phyloP scores from a whole-genome alignment of 176 grass and related monocot genomes.

The Musa troglodytarum region DNA sequence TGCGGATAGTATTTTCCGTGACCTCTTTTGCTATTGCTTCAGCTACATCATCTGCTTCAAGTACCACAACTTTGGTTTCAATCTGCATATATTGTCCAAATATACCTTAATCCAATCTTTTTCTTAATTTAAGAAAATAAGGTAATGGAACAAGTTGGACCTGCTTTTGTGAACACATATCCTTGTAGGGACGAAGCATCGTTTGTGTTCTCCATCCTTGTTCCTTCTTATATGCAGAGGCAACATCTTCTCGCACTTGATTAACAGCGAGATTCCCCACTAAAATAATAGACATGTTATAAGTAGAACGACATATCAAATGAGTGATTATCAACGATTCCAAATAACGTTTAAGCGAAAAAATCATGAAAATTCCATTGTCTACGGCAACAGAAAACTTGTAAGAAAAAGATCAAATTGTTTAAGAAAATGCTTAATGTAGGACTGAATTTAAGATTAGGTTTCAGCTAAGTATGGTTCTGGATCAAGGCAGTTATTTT shows the following conservation, averaged over 20 bases:
- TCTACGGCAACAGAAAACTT: no score
- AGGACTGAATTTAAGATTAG: not conserved
- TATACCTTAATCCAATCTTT: not conserved
- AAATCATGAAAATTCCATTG: not conserved
- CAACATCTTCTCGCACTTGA: constrained; percentile 39
- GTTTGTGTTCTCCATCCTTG: constrained; percentile 26
- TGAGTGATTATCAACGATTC: not conserved
- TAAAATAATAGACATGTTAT: constrained; percentile 6
- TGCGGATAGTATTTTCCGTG: constrained; percentile 29
- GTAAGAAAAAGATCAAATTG: not conserved
- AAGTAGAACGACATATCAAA: constrained; percentile 1
- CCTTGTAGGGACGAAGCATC: constrained; percentile 39
- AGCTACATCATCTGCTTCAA: constrained; percentile 43
- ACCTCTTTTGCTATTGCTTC: constrained; percentile 40
- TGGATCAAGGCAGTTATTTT: not conserved
- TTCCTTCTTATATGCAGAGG: constrained; percentile 33
- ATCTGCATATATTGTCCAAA: constrained; percentile 22
- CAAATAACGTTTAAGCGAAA: no score
- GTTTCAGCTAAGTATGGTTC: not conserved
- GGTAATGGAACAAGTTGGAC: not conserved
- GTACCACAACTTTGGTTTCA: constrained; percentile 33
- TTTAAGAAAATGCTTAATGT: no score
- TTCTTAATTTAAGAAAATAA: not conserved
- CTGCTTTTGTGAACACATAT: constrained; percentile 35
- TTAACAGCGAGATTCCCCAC: constrained; percentile 51